Evolutionary conservation across 129 eudicot species (phyloP), one percentile per base, ranked within the genome.

Genomic region (Apium graveolens): DNA sequence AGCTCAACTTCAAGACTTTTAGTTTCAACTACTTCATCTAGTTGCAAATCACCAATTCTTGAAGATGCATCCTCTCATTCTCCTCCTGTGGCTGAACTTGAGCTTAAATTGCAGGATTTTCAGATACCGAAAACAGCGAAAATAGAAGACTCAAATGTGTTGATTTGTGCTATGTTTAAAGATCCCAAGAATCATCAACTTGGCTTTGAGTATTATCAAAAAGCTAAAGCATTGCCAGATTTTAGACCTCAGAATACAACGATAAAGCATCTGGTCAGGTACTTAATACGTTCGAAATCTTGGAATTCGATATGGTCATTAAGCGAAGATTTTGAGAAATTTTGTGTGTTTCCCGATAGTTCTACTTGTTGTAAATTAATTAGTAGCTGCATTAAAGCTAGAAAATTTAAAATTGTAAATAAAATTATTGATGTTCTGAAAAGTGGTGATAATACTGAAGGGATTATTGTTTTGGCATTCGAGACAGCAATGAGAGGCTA

Each of bases 401-500:
- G 97, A 81, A 95, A 94, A 82, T 87, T 95, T 62, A 90, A 84
- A 80, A 81, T 90, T 84, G 92, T 84, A 55, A 82, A 84, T 82
- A 80, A 68, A 76, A 75, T 92, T 37, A 85, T 95, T 70, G 81
- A 88, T 7, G 70, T 87, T 68, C 79, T 89, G 55, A 81, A 78
- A 79, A 43, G 38, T 66, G 72, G 39, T 31, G 72, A 32, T 46
- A 88, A 89, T 71, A 60, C 34, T 60, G 55, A 79, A 76, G 80
- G 78, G 70, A 82, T 88, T 83, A 90, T 96, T 44, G 81, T 86
- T 82, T 71, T 73, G 72, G 90, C 86, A 42, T 87, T 87, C 70
- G 90, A 88, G 79, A 74, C 92, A 21, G 97, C 99, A 37, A 85
- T 95, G 94, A 90, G 82, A 86, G 85, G 90, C 24, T 95, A 84